Evolutionary conservation across 202 grass and related monocot species (phyloP).

Genomic region (Carex arenaria): DNA sequence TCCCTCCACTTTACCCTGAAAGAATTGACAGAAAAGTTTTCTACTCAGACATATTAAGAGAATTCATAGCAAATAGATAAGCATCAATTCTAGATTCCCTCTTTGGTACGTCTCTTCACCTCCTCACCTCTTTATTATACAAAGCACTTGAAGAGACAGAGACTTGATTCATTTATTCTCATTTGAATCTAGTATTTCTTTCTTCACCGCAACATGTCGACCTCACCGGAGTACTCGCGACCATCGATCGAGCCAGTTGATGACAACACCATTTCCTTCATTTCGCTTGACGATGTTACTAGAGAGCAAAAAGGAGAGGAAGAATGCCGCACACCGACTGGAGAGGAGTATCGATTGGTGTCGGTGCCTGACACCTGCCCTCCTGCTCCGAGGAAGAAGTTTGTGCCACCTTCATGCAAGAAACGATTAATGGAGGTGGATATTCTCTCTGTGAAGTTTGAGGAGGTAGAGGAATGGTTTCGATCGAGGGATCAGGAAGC

Average conservation of each 20-base stretch:
- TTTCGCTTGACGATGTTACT: neutral
- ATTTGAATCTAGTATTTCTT: neutral
- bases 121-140: constrained; percentile 23
- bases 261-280: neutral
- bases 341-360: constrained; percentile 40
- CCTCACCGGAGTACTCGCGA: constrained; percentile 78
- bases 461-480: constrained; percentile 48
- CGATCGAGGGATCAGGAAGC: neutral
- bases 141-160: neutral
- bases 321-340: constrained; percentile 57
- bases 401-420: constrained; percentile 36
- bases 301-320: constrained; percentile 19
- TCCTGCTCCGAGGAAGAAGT: constrained; percentile 67
- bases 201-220: constrained; percentile 33
- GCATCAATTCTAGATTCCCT: constrained; percentile 30
- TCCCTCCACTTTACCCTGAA: neutral
- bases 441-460: constrained; percentile 53
- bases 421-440: constrained; percentile 74
- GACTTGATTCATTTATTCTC: neutral
- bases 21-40: constrained; percentile 9
- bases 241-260: neutral
- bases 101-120: constrained; percentile 13
- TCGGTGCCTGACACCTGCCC: constrained; percentile 37
- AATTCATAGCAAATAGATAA: constrained; percentile 21
- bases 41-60: neutral